A percentile compares a stretch with the other conserved stretches of the same genome.
phyloP scores from a whole-genome alignment of 75 land plant species.

The Picea glauca region DNA sequence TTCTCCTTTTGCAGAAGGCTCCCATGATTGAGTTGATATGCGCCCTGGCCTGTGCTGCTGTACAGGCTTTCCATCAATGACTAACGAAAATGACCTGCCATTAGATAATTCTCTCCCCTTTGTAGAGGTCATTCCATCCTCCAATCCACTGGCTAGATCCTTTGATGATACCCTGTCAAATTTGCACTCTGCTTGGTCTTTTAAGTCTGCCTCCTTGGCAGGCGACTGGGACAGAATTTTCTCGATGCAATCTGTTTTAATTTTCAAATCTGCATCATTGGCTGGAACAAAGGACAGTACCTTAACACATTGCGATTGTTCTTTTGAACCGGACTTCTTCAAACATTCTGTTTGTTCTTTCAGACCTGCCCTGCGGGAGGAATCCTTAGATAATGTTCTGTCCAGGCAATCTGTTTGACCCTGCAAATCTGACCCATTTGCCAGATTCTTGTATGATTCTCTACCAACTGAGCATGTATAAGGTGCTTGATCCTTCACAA shows the following conservation, averaged over 20 bases:
- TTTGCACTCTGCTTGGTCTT: neutral
- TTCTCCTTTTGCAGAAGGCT: slow-evolving; percentile 9
- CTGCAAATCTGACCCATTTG: neutral
- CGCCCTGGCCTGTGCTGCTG: neutral
- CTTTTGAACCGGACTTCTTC: too few relatives aligned
- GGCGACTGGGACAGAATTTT: neutral
- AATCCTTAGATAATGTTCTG: slow-evolving; percentile 1
- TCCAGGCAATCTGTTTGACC: neutral
- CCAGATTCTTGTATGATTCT: neutral
- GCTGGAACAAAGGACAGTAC: neutral
- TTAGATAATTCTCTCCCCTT: neutral
- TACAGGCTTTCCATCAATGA: neutral
- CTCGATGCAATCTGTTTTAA: neutral
- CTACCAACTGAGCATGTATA: neutral
- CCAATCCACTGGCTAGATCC: neutral
- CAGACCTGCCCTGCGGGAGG: neutral
- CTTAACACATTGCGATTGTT: neutral
- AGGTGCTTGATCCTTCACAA: neutral
- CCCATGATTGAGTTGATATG: slow-evolving; percentile 11
- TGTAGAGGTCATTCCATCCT: neutral
- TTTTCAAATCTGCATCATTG: neutral
- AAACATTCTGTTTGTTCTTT: neutral
- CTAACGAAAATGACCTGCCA: neutral
- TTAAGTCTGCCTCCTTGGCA: neutral
- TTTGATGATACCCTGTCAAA: neutral